Conservation (phyloP, 345 rosid genomes). For the Clarkia xantiana region DNA sequence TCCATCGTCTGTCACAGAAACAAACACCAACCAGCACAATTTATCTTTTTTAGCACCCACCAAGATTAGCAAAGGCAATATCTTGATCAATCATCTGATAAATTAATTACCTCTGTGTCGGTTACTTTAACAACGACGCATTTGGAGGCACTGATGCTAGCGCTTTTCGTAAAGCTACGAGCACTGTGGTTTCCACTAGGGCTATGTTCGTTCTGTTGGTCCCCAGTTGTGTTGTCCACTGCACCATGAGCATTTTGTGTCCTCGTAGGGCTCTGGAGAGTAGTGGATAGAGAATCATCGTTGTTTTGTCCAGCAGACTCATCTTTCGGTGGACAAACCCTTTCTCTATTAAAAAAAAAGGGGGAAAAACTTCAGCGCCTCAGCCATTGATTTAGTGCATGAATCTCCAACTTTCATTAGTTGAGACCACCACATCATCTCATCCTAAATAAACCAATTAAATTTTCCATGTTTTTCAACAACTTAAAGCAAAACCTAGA, state of each 20-base stretch:
- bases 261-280: slow-evolving; percentile 31
- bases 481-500: too few relatives aligned
- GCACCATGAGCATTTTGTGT: slow-evolving; percentile 3
- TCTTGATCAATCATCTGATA: not conserved
- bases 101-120: slow-evolving; percentile 12
- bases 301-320: slow-evolving; percentile 19
- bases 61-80: too few relatives aligned
- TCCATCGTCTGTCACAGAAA: too few relatives aligned
- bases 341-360: slow-evolving; percentile 43
- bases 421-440: too few relatives aligned
- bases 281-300: slow-evolving; percentile 27
- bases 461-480: too few relatives aligned
- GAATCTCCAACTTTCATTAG: too few relatives aligned
- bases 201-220: slow-evolving; percentile 23
- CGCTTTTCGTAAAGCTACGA: slow-evolving; percentile 71
- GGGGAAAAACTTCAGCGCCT: too few relatives aligned
- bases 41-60: too few relatives aligned
- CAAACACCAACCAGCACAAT: too few relatives aligned
- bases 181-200: slow-evolving; percentile 14
- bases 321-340: slow-evolving; percentile 62
- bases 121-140: slow-evolving; percentile 44
- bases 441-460: too few relatives aligned
- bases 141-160: slow-evolving; percentile 88
- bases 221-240: slow-evolving; percentile 16
- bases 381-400: too few relatives aligned